Evolutionary conservation across 140 eudicot species (phyloP).

Genomic region (Flaveria floridana): DNA sequence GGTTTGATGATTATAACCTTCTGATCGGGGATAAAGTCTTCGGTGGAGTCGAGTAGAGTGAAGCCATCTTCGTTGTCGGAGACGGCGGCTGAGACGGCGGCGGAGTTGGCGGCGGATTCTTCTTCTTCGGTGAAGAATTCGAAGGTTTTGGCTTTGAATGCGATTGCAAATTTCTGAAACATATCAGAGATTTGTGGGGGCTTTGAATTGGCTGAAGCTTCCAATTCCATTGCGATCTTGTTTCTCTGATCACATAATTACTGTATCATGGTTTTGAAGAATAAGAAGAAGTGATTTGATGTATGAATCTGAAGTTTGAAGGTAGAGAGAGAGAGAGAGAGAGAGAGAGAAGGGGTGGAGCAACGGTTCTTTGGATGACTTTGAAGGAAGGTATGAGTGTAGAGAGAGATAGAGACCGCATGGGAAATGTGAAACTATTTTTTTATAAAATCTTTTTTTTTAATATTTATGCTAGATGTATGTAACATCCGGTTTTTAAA

Average conservation of each 20-base stretch:
- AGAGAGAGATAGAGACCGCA: conserved; percentile 24
- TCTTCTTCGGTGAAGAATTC: conserved; percentile 86
- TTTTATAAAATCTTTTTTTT: background rate
- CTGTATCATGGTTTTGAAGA: background rate
- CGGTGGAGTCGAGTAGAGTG: conserved; percentile 66
- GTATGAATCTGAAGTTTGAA: conserved; percentile 17
- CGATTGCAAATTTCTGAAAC: conserved; percentile 86
- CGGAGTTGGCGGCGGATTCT: conserved; percentile 30
- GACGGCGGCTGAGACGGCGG: conserved; percentile 38
- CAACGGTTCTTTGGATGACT: conserved; percentile 60
- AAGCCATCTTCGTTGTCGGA: conserved; percentile 45
- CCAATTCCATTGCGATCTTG: conserved; percentile 53
- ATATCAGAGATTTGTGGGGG: conserved; percentile 92
- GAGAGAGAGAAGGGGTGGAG: conserved; percentile 24
- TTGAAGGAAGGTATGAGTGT: conserved; percentile 86
- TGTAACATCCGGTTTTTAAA: too few species aligned
- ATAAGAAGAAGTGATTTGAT: background rate
- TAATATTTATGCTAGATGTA: too few species aligned
- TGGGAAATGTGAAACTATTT: conserved; percentile 16
- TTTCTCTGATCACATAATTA: conserved; percentile 10
- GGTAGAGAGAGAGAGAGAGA: background rate
- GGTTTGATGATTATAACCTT: conserved; percentile 86
- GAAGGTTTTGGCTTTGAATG: conserved; percentile 80
- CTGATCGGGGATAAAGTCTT: conserved; percentile 77
- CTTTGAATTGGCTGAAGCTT: conserved; percentile 39